Base-by-base conservation (phyloP, 805 yeast genomes). In the Schwanniomyces occidentalis region DNA sequence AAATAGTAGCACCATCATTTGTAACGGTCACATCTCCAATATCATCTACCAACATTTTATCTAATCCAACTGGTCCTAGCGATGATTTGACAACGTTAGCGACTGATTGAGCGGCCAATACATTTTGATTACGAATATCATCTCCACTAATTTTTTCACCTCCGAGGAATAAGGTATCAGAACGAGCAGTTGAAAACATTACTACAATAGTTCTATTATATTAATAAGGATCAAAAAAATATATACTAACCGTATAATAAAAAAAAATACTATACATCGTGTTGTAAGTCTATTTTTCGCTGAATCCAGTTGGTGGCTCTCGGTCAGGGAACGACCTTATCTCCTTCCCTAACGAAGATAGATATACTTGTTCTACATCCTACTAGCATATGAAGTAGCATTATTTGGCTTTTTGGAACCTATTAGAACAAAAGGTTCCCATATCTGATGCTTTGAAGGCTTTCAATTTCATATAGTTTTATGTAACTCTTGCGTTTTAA, bases 21-120 rank as follows among this genome's bases (percentile, higher is more conserved):
- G 99, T 93, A 32, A 93, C 97, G 5, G 96, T 90, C 29, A 93
- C 97, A 65, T 95, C 99, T 45, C 99, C 99, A 64, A 93, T 95
- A 55, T 93, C 99, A 63, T 93, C 99, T 24, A 93, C 99, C 30
- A 93, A 75, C 96, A 93, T 93, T 69, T 93, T 93, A 68, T 93
- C 99, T 34, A 93, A 73, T 17, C 99, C 99, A 22, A 93, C 98
- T 6, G 99, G 99, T 4, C 99, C 99, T 38, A 93, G 70, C 1
- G 98, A 90, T 9, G 96, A 82, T 61, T 90, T 90, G 44, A 85
- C 90, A 28, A 71, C 89, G 53, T 85, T 85, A 47, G 93, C 87
- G 30, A 84, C 86, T 2, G 89, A 82, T 54, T 76, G 85, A 28
- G 98, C 93, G 5, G 99, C 99, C 56, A 89, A 67, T 13, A 95